Percentiles rank a stretch among this genome's conserved stretches.
Conservation (phyloP, 208 protist genomes). For the Wallacemonas rigidus region DNA sequence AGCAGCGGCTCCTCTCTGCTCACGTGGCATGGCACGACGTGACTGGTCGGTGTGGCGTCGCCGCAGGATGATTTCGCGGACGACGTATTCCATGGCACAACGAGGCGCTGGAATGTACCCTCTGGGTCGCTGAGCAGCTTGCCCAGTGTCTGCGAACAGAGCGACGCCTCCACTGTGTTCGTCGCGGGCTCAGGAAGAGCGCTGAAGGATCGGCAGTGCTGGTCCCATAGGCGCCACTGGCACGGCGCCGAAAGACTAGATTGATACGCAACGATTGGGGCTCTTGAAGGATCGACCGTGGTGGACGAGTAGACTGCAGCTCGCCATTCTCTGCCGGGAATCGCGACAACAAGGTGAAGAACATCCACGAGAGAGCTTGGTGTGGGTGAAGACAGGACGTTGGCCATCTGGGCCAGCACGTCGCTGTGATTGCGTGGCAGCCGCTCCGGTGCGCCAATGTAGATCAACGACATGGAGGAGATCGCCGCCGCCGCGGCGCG, state of each 20-base stretch:
- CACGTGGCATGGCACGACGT: too few relatives aligned
- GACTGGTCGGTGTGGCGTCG: too few relatives aligned
- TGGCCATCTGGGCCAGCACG: neutral
- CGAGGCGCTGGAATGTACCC: neutral
- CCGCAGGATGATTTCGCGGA: too few relatives aligned
- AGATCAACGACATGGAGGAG: neutral
- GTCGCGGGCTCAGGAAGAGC: neutral
- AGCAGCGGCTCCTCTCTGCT: too few relatives aligned
- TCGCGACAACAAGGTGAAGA: neutral
- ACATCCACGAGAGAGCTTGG: neutral
- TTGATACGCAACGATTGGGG: neutral
- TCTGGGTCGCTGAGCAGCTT: neutral
- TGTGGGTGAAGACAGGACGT: neutral
- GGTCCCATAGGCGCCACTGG: conserved; percentile 1
- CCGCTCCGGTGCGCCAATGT: neutral
- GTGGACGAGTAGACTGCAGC: conserved; percentile 1
- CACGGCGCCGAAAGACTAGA: neutral
- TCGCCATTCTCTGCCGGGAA: conserved; percentile 8
- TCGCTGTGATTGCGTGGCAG: conserved; percentile 7
- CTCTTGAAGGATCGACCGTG: neutral
- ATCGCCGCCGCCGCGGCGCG: neutral
- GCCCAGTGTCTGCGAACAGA: neutral
- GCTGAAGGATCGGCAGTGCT: neutral
- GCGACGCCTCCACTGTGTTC: neutral
- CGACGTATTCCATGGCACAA: neutral